phyloP scores from a whole-genome alignment of 139 green algal species.

The Picochlorum sp. region DNA sequence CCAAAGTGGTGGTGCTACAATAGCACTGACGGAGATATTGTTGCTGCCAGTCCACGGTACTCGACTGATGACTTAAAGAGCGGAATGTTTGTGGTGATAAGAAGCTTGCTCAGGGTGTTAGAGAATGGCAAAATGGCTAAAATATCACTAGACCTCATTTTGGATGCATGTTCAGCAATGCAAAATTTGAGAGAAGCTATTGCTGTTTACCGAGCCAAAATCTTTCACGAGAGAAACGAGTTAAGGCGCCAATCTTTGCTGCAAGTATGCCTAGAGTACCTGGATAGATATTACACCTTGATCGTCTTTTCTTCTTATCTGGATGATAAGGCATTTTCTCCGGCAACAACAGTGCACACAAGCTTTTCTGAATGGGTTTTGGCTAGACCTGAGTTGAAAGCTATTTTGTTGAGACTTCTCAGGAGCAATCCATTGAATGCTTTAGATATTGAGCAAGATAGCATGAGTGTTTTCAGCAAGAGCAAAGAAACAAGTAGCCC shows the following conservation, averaged over 20 bases:
- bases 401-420: conserved; percentile 61
- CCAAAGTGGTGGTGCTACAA: conserved; percentile 32
- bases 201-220: conserved; percentile 55
- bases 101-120: conserved; percentile 64
- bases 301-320: conserved; percentile 81
- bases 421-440: conserved; percentile 75
- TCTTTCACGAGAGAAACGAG: conserved; percentile 73
- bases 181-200: conserved; percentile 88
- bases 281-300: conserved; percentile 73
- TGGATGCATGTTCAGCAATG: conserved; percentile 68
- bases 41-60: neutral
- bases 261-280: conserved; percentile 74
- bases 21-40: neutral
- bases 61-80: conserved; percentile 30
- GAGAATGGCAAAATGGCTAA: conserved; percentile 53
- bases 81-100: conserved; percentile 67
- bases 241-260: conserved; percentile 50
- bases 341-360: conserved; percentile 22
- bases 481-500: conserved; percentile 1
- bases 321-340: conserved; percentile 40
- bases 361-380: conserved; percentile 62
- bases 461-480: neutral
- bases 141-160: conserved; percentile 59
- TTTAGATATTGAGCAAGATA: conserved; percentile 52
- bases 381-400: conserved; percentile 54